phyloP scores from a whole-genome alignment of 176 grass and related monocot genomes.

The Aegilops sharonensis region DNA sequence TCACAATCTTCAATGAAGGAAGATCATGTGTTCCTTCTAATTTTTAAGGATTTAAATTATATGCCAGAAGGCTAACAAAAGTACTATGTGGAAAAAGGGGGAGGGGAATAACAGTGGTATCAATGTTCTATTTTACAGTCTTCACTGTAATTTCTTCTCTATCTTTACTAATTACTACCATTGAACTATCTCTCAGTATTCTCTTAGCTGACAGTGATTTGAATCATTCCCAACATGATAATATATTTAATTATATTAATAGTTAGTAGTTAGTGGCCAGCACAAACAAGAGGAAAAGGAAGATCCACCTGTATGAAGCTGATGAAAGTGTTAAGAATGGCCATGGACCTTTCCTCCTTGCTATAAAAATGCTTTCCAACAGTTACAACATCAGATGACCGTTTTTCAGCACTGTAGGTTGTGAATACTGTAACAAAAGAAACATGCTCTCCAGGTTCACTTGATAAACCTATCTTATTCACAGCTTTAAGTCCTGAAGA shows the following conservation, averaged over 20 bases:
- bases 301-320: slow-evolving; percentile 75
- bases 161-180: background rate
- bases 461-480: slow-evolving; percentile 48
- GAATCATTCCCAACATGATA: background rate
- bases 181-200: background rate
- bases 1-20: background rate
- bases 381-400: slow-evolving; percentile 46
- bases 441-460: slow-evolving; percentile 41
- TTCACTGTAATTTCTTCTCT: background rate
- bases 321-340: slow-evolving; percentile 64
- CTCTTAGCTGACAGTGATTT: background rate
- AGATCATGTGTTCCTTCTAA: slow-evolving; percentile 7
- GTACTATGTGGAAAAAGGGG: background rate
- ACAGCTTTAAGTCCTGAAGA: slow-evolving; percentile 68
- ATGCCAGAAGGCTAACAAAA: slow-evolving; percentile 2
- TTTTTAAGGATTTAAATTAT: background rate
- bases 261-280: background rate
- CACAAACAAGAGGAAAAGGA: slow-evolving; percentile 1
- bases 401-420: slow-evolving; percentile 53
- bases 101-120: background rate
- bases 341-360: slow-evolving; percentile 70
- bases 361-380: slow-evolving; percentile 67
- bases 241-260: background rate
- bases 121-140: background rate
- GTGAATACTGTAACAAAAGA: slow-evolving; percentile 87